Evolutionary conservation across 176 grass and related monocot genomes (phyloP).

Genomic region (Coix lacrymajobi): DNA sequence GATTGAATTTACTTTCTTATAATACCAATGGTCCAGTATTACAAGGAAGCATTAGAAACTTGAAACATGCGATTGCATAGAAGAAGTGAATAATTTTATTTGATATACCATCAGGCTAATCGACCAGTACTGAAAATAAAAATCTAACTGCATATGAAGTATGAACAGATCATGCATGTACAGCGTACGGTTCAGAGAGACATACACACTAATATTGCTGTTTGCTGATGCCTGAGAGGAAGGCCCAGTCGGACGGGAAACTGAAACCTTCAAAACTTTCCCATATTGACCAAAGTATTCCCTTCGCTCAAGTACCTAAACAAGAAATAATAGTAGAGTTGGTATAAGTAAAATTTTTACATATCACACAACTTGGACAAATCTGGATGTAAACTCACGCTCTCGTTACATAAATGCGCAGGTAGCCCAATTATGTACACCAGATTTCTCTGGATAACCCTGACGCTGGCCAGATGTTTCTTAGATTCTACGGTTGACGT

Average conservation of each 20-base stretch:
- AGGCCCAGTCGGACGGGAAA: conserved; percentile 63
- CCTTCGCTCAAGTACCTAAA: conserved; percentile 80
- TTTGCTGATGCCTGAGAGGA: conserved; percentile 68
- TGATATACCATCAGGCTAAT: not conserved
- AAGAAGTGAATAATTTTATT: not conserved
- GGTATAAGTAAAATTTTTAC: not conserved
- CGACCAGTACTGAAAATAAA: not conserved
- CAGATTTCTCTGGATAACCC: conserved; percentile 95
- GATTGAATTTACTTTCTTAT: not conserved
- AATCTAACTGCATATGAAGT: not conserved
- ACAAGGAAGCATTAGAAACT: not conserved
- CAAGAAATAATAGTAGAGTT: conserved; percentile 12
- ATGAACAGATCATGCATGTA: not conserved
- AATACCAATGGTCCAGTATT: not conserved
- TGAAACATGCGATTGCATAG: not conserved
- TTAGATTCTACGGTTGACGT: conserved; percentile 57
- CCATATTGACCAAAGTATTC: conserved; percentile 99
- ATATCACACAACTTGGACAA: not conserved
- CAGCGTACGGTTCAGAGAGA: conserved; percentile 2
- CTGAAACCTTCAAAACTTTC: conserved; percentile 93
- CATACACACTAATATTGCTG: conserved; percentile 86
- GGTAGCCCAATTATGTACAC: conserved; percentile 96
- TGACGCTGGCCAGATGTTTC: conserved; percentile 86
- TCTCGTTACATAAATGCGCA: conserved; percentile 79
- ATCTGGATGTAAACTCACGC: conserved; percentile 45